Evolutionary conservation across 148 eudicot genomes (phyloP).

Genomic region (Linanthus parryae): DNA sequence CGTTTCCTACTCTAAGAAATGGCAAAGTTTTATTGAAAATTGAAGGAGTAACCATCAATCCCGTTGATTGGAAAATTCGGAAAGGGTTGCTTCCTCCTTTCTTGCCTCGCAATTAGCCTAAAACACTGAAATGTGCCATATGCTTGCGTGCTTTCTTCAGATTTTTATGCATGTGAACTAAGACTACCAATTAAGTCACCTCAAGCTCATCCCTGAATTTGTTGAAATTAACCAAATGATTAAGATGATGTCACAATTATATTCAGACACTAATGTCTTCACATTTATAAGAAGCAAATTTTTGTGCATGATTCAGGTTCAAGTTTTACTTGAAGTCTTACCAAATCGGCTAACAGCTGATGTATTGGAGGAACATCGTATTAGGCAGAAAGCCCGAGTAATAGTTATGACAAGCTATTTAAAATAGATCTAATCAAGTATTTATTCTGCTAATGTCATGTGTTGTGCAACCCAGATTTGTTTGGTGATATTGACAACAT

Average conservation of each 20-base stretch:
- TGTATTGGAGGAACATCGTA: slow-evolving; percentile 85
- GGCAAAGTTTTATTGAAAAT: slow-evolving; percentile 68
- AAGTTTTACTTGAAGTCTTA: slow-evolving; percentile 77
- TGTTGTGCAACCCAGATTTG: slow-evolving; percentile 41
- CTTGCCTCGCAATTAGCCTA: slow-evolving; percentile 59
- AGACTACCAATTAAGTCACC: too few species aligned
- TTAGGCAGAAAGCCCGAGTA: slow-evolving; percentile 89
- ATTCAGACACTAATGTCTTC: background rate
- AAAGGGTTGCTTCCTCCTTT: slow-evolving; percentile 47
- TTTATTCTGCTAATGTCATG: background rate
- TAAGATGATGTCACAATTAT: too few species aligned
- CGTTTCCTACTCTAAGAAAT: slow-evolving; percentile 53
- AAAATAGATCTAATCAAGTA: background rate
- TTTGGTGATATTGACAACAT: too few species aligned
- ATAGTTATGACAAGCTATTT: background rate
- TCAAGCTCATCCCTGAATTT: too few species aligned
- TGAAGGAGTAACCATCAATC: slow-evolving; percentile 73
- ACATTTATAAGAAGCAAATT: background rate
- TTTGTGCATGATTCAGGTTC: slow-evolving; percentile 47
- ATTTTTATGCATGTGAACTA: too few species aligned
- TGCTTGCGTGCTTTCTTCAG: too few species aligned
- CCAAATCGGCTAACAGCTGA: slow-evolving; percentile 78
- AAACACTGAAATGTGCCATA: too few species aligned
- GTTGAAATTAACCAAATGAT: too few species aligned
- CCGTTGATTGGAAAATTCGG: slow-evolving; percentile 73